Percentiles rank a stretch among this genome's conserved stretches.
Conservation (phyloP, 192 early-diverging fungal species). For the Coemansia sp. region DNA sequence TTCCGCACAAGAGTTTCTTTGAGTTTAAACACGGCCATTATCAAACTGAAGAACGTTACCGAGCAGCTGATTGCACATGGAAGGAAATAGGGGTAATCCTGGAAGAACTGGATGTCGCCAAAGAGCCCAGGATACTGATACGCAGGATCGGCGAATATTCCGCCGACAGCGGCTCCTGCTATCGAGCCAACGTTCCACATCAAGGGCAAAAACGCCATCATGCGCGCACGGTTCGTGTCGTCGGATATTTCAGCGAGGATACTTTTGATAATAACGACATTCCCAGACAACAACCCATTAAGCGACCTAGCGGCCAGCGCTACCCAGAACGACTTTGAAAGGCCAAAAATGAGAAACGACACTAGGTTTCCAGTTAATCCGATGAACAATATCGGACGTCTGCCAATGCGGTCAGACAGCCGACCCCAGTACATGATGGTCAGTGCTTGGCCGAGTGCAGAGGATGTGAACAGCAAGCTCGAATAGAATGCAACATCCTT, state of each 20-base stretch:
- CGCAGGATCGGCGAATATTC: conserved; percentile 72
- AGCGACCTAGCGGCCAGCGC: conserved; percentile 60
- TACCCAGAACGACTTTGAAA: conserved; percentile 56
- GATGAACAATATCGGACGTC: conserved; percentile 70
- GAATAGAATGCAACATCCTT: conserved; percentile 76
- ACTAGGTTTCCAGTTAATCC: conserved; percentile 74
- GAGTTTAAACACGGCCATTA: conserved; percentile 62
- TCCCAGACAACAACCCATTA: conserved; percentile 72
- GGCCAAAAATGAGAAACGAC: conserved; percentile 66
- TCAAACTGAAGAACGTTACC: conserved; percentile 61
- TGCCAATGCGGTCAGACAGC: conserved; percentile 74
- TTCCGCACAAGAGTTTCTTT: conserved; percentile 55
- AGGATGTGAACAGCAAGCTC: conserved; percentile 51
- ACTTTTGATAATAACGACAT: conserved; percentile 75
- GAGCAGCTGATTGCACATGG: conserved; percentile 70
- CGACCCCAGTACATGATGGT: conserved; percentile 67
- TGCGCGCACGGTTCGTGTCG: conserved; percentile 68
- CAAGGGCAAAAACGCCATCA: conserved; percentile 71
- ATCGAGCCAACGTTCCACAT: conserved; percentile 64
- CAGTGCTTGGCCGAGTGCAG: conserved; percentile 50
- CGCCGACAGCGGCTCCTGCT: conserved; percentile 70
- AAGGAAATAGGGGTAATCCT: conserved; percentile 72
- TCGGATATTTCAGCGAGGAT: conserved; percentile 86
- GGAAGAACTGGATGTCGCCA: conserved; percentile 59
- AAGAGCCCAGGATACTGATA: conserved; percentile 63